phyloP scores from a whole-genome alignment of 495 filamentous ascomycete species.

The Neurospora hispaniola region DNA sequence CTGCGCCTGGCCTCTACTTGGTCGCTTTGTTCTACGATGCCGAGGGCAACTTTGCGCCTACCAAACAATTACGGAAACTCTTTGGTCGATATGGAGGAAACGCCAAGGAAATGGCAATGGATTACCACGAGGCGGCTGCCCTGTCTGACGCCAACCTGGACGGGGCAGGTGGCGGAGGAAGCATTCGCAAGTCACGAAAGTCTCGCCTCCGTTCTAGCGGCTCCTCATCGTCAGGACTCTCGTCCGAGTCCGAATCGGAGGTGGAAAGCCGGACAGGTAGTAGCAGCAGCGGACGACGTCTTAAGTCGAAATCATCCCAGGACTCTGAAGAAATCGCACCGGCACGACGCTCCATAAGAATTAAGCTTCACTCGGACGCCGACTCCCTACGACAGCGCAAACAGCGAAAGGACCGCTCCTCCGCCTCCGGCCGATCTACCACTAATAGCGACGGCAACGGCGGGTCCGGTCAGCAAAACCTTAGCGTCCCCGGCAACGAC shows the following conservation, averaged over 20 bases:
- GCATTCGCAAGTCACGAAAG: conserved; percentile 13
- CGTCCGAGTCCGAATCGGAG: conserved; percentile 53
- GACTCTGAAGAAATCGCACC: conserved; percentile 50
- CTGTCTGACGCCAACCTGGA: conserved; percentile 20
- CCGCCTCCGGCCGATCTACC: conserved; percentile 11
- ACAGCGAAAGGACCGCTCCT: conserved; percentile 40
- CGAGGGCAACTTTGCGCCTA: conserved; percentile 63
- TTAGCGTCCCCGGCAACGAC: conserved; percentile 19
- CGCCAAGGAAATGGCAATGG: conserved; percentile 24
- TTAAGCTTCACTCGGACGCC: conserved; percentile 74
- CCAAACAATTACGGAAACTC: conserved; percentile 50
- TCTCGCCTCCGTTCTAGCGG: conserved; percentile 42
- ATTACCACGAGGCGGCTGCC: conserved; percentile 26
- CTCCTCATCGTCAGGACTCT: conserved; percentile 49
- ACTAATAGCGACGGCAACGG: neutral
- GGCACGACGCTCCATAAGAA: conserved; percentile 71
- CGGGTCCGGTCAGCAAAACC: neutral
- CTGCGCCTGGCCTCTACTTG: conserved; percentile 68
- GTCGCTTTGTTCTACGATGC: conserved; percentile 74
- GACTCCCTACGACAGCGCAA: conserved; percentile 55
- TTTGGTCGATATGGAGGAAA: conserved; percentile 35
- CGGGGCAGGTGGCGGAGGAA: conserved; percentile 4
- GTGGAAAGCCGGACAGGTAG: conserved; percentile 9
- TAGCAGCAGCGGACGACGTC: conserved; percentile 24
- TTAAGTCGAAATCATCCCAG: conserved; percentile 45